Percentiles rank a stretch among this genome's conserved stretches.
Evolutionary conservation across 768 basidiomycete genomes (phyloP).

Genomic region (Pleurotus citrinopileatus): DNA sequence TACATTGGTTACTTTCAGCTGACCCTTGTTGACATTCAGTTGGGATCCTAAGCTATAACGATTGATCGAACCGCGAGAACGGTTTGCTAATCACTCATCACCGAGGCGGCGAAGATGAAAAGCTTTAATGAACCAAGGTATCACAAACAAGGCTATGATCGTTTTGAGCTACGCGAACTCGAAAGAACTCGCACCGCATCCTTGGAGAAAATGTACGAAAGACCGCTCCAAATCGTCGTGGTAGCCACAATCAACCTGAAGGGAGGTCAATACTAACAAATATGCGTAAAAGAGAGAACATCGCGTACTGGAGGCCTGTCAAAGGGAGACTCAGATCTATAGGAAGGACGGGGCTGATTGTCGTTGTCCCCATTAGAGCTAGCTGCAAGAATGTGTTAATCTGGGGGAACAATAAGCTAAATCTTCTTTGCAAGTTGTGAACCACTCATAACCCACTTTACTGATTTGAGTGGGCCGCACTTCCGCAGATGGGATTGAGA

Average conservation of each 20-base stretch:
- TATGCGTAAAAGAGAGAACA: neutral
- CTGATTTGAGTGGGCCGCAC: slow-evolving; percentile 92
- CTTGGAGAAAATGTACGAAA: slow-evolving; percentile 77
- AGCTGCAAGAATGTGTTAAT: slow-evolving; percentile 93
- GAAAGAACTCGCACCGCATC: slow-evolving; percentile 66
- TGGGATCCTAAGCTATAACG: too few species aligned
- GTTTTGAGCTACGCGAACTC: too few species aligned
- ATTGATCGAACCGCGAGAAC: too few species aligned
- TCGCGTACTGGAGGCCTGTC: slow-evolving; percentile 73
- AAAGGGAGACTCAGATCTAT: slow-evolving; percentile 53
- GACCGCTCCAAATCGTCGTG: slow-evolving; percentile 91
- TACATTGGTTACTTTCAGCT: too few species aligned
- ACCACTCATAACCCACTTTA: slow-evolving; percentile 50
- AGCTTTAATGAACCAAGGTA: too few species aligned
- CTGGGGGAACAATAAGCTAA: slow-evolving; percentile 32
- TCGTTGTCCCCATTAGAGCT: slow-evolving; percentile 85
- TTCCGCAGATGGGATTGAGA: slow-evolving; percentile 92
- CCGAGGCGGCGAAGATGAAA: too few species aligned
- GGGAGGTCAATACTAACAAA: neutral
- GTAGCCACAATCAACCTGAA: slow-evolving; percentile 80
- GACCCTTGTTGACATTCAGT: too few species aligned
- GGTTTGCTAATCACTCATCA: too few species aligned
- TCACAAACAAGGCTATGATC: too few species aligned
- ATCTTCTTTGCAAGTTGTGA: neutral
- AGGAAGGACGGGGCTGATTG: slow-evolving; percentile 77